phyloP scores from a whole-genome alignment of 805 yeast genomes.

The Candida oleophila region DNA sequence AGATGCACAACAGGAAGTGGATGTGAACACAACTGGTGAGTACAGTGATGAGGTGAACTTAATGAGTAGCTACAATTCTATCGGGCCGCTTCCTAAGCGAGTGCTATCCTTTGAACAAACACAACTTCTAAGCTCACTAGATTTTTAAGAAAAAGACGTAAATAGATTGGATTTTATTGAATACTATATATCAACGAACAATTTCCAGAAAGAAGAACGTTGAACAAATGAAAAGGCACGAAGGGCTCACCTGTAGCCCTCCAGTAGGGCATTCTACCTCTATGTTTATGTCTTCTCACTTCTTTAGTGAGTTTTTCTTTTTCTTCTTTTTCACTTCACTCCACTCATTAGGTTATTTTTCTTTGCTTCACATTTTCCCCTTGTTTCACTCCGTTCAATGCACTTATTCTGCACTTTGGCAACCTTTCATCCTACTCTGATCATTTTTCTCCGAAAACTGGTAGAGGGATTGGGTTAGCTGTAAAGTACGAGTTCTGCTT shows the following conservation, averaged over 20 bases:
- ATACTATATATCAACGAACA: neutral
- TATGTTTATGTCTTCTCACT: no score
- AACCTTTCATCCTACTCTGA: no score
- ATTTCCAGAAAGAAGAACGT: no score
- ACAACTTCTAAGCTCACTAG: constrained; percentile 47
- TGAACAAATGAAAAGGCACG: no score
- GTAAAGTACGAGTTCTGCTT: constrained; percentile 23
- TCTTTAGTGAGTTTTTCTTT: no score
- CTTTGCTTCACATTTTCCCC: no score
- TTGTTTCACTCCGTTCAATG: no score
- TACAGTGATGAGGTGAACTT: neutral
- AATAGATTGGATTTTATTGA: neutral
- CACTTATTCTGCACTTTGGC: no score
- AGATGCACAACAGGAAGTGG: no score
- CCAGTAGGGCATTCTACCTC: no score
- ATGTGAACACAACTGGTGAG: neutral
- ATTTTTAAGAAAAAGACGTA: constrained; percentile 12
- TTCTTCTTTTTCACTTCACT: no score
- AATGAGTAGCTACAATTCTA: neutral
- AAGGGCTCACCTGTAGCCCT: neutral
- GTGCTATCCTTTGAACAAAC: constrained; percentile 53
- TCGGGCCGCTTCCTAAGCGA: constrained; percentile 19
- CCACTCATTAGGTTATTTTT: no score
- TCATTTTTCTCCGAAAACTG: constrained; percentile 12
- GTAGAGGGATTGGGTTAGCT: constrained; percentile 20